A percentile compares a stretch with the other conserved stretches of the same genome.
phyloP scores from a whole-genome alignment of 140 eudicot species.

The Bidens hawaiensis region DNA sequence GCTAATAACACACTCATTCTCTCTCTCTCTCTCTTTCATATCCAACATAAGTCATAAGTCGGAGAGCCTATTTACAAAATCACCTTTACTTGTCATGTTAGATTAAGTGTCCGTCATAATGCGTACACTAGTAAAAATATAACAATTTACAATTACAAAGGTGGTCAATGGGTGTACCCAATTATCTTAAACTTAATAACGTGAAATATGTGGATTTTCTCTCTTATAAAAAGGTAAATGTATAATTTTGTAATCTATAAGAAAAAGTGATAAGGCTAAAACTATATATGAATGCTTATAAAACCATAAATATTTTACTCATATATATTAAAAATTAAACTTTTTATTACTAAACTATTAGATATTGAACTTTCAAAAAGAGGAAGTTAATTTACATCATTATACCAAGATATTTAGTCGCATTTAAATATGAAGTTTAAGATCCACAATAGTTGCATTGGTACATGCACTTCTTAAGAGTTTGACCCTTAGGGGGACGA shows the following conservation, averaged over 20 bases:
- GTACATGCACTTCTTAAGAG: constrained; percentile 15
- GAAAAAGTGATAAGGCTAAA: no score
- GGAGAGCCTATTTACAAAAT: no score
- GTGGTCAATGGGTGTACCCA: no score
- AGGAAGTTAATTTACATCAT: neutral
- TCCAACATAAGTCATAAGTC: no score
- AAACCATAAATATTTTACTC: neutral
- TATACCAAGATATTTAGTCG: neutral
- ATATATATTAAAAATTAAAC: no score
- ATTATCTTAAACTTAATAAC: neutral
- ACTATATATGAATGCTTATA: neutral
- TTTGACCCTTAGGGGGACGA: constrained; percentile 13
- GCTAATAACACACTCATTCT: no score
- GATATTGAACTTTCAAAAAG: neutral
- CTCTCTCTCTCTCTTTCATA: no score
- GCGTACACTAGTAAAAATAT: no score
- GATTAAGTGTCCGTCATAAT: no score
- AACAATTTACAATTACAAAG: no score
- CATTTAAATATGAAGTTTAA: neutral
- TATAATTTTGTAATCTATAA: neutral
- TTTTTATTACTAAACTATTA: neutral
- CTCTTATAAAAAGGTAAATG: neutral
- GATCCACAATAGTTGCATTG: constrained; percentile 25
- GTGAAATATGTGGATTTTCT: neutral
- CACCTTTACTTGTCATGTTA: no score